Conservation (phyloP, 768 basidiomycete genomes). For the Rhodotorula diobovata region DNA sequence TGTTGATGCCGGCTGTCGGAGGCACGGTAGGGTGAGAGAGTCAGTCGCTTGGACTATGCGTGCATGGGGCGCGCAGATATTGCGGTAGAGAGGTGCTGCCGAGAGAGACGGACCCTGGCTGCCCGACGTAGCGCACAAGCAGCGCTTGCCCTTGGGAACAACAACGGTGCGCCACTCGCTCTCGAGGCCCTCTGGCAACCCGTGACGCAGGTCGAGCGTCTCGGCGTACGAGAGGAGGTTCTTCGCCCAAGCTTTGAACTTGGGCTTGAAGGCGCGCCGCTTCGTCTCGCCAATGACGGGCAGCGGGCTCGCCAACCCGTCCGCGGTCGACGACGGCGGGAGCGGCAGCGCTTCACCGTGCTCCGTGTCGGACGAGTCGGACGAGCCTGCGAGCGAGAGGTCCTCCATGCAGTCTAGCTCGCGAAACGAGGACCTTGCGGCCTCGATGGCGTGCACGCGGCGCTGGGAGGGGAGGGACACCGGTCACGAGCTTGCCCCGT, state of each 20-base stretch:
- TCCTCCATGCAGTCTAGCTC: conserved; percentile 27
- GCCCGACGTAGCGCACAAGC: conserved; percentile 20
- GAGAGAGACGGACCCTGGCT: conserved; percentile 1
- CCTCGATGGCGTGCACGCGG: conserved; percentile 23
- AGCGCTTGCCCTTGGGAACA: conserved; percentile 33
- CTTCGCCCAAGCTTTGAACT: conserved; percentile 30
- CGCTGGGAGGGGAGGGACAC: not conserved
- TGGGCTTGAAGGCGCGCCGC: conserved; percentile 11
- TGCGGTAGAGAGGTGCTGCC: not conserved
- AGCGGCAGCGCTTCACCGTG: not conserved
- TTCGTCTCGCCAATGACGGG: conserved; percentile 9
- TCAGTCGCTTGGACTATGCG: not conserved
- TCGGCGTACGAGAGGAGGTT: conserved; percentile 27
- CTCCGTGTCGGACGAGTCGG: not conserved
- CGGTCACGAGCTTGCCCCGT: not conserved
- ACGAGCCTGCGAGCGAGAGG: conserved; percentile 9
- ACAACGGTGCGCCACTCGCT: conserved; percentile 19
- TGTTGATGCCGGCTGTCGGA: conserved; percentile 20
- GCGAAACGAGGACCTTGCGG: conserved; percentile 16
- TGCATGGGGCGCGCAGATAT: no score
- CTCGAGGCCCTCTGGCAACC: conserved; percentile 16
- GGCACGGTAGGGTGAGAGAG: no score
- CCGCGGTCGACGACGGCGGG: not conserved
- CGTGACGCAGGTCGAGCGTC: conserved; percentile 29
- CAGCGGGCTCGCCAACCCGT: not conserved